These are phyloP conservation scores for Saccharomyces paradoxus DNA, from an alignment of 805 yeast genomes.

Conservation along the genomic window DNA sequence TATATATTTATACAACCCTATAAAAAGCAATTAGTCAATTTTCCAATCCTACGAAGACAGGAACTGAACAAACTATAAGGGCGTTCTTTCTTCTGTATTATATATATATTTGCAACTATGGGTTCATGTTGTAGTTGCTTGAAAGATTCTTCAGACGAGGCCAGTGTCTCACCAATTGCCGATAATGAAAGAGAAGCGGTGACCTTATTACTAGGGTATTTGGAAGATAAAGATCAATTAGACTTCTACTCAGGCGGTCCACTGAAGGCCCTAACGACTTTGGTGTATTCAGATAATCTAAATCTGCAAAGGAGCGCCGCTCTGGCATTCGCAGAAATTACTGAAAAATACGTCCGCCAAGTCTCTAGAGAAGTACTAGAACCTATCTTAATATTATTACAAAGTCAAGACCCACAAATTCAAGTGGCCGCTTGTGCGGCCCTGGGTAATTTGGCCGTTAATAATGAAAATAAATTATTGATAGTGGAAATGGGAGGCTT, in stretches of 20 bases:
- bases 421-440: conserved; percentile 99
- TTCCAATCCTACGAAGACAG: background rate
- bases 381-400: conserved; percentile 82
- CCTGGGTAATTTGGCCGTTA: conserved; percentile 93
- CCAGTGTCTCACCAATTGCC: conserved; percentile 69
- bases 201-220: conserved; percentile 74
- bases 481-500: conserved; percentile 98
- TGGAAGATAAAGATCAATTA: conserved; percentile 65
- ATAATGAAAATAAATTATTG: conserved; percentile 84
- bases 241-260: conserved; percentile 86
- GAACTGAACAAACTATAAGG: background rate
- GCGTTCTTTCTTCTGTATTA: background rate
- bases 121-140: conserved; percentile 48
- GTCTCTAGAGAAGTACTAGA: conserved; percentile 88
- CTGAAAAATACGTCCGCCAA: conserved; percentile 89
- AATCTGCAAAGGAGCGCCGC: conserved; percentile 97
- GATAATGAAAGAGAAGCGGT: conserved; percentile 97
- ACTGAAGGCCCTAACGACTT: conserved; percentile 77
- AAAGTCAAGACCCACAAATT: conserved; percentile 84
- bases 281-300: conserved; percentile 89
- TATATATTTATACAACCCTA: background rate
- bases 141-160: conserved; percentile 31
- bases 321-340: conserved; percentile 94
- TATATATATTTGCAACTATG: conserved; percentile 28
- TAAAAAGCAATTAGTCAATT: background rate